Evolutionary conservation across 495 filamentous ascomycete species (phyloP), one percentile per base, ranked within the genome.

Genomic region (Tuber indicum): DNA sequence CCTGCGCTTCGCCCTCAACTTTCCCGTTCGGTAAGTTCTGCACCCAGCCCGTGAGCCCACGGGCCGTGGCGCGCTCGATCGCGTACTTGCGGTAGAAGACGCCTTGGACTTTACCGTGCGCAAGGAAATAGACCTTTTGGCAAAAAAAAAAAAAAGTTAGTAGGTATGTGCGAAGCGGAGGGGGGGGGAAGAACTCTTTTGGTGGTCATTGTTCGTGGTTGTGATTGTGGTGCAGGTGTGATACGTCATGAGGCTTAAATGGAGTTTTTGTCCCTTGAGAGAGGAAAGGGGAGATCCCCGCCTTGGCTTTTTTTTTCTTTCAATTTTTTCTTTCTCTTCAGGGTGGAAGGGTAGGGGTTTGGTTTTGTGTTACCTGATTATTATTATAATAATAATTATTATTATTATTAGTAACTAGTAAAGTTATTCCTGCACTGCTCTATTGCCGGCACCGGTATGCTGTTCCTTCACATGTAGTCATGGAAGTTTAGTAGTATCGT

Each of bases 1-100:
- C 94, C 81, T 98, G 94, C 3, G 91, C 93, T 85, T 98, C 94
- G 62, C 94, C 94, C 83, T 92, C 90, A n/a, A 98, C 94, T 92
- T 91, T 90, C 72, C 91, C 91, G 75, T 91, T 90, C 10, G 87
- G 85, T 0, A 90, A 92, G 82, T 98, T 98, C 52, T 89, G 87
- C 26, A 94, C 92, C 87, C 89, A 95, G 70, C 94, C 94, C 1
- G 91, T 95, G 10, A 98, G 80, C 3, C 86, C 87, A 78, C 91
- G 86, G 45, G 87, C 86, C 3, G 83, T 84, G 3, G 94, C 94
- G 76, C 90, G 89, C 78, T 90, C 90, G 74, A 88, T 87, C 1
- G 93, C 91, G 82, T 91, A 96, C 82, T 90, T 88, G 58, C 92
- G 90, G 84, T 91, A 94, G 77, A 89, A 91, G 77, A 94, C 92